Base-by-base conservation (phyloP, 2,329 filamentous ascomycete genomes). In the Hymenoscyphus salicellus region DNA sequence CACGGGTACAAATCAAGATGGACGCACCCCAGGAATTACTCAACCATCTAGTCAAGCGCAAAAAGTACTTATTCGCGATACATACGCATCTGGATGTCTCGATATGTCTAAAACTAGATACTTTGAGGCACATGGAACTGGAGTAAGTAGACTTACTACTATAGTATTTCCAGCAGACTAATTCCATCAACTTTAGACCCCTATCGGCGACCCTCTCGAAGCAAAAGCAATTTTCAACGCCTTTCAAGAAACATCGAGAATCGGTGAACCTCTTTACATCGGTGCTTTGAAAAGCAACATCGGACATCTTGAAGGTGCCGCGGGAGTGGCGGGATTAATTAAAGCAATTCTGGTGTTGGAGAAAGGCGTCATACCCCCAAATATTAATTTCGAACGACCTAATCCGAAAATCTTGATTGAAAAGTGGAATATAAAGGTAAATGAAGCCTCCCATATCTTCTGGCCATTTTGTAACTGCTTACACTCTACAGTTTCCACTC, bases 1-100 rank as follows among this genome's bases (percentile, higher is more conserved):
- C 8, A 84, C 80, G 0, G 77, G 77, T 0, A 77, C 82, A 85
- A 66, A 81, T n/a, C 62, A 63, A 65, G 86, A 89, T 69, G 87
- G 87, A 1, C 76, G 79, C 20, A 88, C 86, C 0, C 77, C 71
- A 16, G 52, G 79, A 5, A 82, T 87, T 65, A 86, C 84, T 0
- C 78, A 83, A 73, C 85, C 85, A 0, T 85, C 76, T 57, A 72
- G 74, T 1, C 62, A 69, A 3, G 78, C 81, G 0, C 83, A 85
- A 20, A 46, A 63, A 32, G 14, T 8, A 3, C 43, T 70, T 3
- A 68, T 70, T 5, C 32, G 32, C 41, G 38, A 58, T 8, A 63
- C 60, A 0, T 70, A 70, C 32, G 32, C n/a, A 8, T 26, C 60
- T 20, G 66, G 66, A 17, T 60, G 60, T 6, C 23, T 71, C 1